Percentiles rank a stretch among this genome's conserved stretches.
These are phyloP conservation scores for Jatropha multifida DNA, from an alignment of 441 rosid species.

Conservation along the genomic window DNA sequence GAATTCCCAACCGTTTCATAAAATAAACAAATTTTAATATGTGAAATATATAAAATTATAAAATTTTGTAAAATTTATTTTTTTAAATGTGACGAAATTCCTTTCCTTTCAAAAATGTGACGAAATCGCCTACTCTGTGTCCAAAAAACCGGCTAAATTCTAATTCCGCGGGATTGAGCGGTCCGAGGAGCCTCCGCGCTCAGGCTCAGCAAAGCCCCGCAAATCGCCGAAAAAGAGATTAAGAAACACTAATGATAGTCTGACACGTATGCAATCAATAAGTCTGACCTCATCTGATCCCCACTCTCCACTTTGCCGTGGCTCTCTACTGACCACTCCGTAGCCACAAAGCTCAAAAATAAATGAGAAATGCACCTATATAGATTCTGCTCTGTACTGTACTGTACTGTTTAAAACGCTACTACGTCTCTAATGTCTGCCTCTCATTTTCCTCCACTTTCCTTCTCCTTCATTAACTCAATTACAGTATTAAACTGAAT, in stretches of 20 bases:
- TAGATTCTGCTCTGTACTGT: too few relatives aligned
- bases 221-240: too few relatives aligned
- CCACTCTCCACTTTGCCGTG: background rate
- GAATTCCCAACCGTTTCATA: too few relatives aligned
- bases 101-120: too few relatives aligned
- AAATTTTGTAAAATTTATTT: too few relatives aligned
- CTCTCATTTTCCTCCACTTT: background rate
- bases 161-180: background rate
- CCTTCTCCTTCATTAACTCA: background rate
- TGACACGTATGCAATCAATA: background rate
- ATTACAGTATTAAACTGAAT: background rate
- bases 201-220: too few relatives aligned
- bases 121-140: background rate
- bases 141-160: too few relatives aligned
- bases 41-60: too few relatives aligned
- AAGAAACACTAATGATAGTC: background rate
- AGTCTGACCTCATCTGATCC: background rate
- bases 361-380: background rate
- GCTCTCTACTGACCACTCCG: slow-evolving; percentile 3
- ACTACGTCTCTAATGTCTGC: background rate
- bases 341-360: background rate
- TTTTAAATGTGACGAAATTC: too few relatives aligned
- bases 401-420: background rate
- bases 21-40: too few relatives aligned
- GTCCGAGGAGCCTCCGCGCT: background rate